phyloP scores from a whole-genome alignment of 805 yeast species.

The Wickerhamomyces ciferrii region DNA sequence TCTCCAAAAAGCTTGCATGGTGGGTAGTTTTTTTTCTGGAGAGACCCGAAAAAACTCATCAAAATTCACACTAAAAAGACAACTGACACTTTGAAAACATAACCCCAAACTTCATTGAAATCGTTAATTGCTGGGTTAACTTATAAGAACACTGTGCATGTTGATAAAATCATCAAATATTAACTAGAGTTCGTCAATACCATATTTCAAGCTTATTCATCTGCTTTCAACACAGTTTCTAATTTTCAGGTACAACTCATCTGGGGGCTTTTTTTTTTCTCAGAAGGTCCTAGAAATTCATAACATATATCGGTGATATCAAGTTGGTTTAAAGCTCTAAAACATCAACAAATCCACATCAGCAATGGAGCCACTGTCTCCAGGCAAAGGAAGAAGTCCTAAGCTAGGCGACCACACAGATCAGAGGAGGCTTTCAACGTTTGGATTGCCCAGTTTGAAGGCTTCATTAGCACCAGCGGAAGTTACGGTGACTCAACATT shows the following conservation, averaged over 20 bases:
- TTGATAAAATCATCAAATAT: no score
- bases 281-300: background rate
- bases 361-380: background rate
- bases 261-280: background rate
- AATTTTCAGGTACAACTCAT: no score
- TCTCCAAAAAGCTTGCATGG: background rate
- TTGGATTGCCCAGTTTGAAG: constrained; percentile 7
- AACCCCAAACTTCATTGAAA: no score
- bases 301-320: background rate
- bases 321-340: no score
- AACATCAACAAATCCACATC: no score
- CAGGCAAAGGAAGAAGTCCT: background rate
- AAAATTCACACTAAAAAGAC: no score
- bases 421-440: constrained; percentile 1
- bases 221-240: no score
- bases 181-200: background rate
- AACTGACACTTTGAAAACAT: no score
- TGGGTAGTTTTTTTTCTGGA: background rate
- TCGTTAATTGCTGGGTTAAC: no score
- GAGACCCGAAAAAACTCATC: background rate
- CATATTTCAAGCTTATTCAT: no score
- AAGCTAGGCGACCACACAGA: background rate
- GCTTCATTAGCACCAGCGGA: constrained; percentile 16
- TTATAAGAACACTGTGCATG: no score
- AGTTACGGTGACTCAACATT: constrained; percentile 4